Evolutionary conservation across 2,329 filamentous ascomycete species (phyloP), one percentile per base, ranked within the genome.

Genomic region (Fusarium sp.): DNA sequence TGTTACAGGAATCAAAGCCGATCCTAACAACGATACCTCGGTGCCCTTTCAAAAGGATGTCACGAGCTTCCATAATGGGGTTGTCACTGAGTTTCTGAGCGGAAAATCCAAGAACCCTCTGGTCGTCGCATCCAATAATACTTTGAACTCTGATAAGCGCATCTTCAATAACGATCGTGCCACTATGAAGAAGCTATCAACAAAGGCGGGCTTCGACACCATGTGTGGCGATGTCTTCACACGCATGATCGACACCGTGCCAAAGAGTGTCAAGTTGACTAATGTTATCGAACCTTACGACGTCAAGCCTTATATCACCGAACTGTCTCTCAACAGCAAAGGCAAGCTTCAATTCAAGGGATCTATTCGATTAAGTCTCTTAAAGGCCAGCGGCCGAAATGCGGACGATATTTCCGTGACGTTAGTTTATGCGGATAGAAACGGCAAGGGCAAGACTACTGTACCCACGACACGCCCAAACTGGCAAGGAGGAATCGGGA

Each of bases 161-260:
- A 79, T 85, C 22, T 86, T 83, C 62, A 72, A 67, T 28, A 78
- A 82, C 0, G 84, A 86, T 63, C 76, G 74, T 1, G 83, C 84
- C 73, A 84, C 82, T 1, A 81, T 85, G 49, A 74, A 71, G n/a
- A 72, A 76, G 2, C 73, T 85, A 1, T 14, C 62, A 4, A 65
- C 60, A 21, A 65, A 65, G 73, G 76, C 78, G 15, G 42, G 38
- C 9, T 85, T 85, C 69, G 75, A 78, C 31, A 74, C 63, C 15
- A 75, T 56, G n/a, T 80, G 78, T 33, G 60, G 69, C 6, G 59
- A 72, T 11, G 56, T 79, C n/a, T 75, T 80, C 10, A 64, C 60
- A 8, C 73, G 75, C n/a, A 80, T 80, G 78, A 76, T 80, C 38
- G 72, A 80, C 46, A 79, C 78, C 0, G 77, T 80, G 0, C 78